phyloP scores from a whole-genome alignment of 345 rosid genomes.

The Brassica incana region DNA sequence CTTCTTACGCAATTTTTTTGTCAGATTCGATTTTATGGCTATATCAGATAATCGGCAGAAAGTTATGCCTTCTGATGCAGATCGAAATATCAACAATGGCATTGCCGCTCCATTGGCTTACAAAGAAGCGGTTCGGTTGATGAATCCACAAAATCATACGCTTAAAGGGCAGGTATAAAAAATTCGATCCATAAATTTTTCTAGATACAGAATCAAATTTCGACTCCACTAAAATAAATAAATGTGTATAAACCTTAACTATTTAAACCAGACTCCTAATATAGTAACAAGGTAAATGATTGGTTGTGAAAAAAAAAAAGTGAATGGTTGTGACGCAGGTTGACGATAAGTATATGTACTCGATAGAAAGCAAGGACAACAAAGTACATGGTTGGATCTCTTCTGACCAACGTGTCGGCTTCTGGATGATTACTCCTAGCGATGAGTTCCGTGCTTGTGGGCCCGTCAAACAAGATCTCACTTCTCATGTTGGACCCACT shows the following conservation, averaged over 20 bases:
- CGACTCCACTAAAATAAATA: too few relatives aligned
- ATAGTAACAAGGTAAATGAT: not conserved
- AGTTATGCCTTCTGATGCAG: slow-evolving; percentile 55
- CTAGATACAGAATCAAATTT: not conserved
- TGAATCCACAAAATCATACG: slow-evolving; percentile 48
- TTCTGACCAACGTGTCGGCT: slow-evolving; percentile 52
- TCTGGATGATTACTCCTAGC: slow-evolving; percentile 89
- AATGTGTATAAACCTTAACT: not conserved
- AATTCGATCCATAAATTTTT: not conserved
- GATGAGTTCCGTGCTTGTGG: slow-evolving; percentile 71
- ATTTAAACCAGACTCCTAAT: not conserved
- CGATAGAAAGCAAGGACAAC: slow-evolving; percentile 55
- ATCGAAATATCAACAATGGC: slow-evolving; percentile 34
- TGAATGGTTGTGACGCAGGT: slow-evolving; percentile 48
- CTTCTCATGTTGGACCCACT: slow-evolving; percentile 78
- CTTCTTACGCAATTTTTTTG: not conserved
- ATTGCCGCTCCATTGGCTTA: slow-evolving; percentile 51
- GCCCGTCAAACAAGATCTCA: slow-evolving; percentile 81
- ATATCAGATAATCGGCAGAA: slow-evolving; percentile 66
- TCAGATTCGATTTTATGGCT: slow-evolving; percentile 53
- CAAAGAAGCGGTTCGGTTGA: slow-evolving; percentile 81
- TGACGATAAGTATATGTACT: slow-evolving; percentile 87
- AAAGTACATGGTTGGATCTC: slow-evolving; percentile 85
- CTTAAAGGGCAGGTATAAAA: slow-evolving; percentile 65
- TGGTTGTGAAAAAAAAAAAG: not conserved